Evolutionary conservation across 345 rosid species (phyloP).

Genomic region (Sonneratia alba): DNA sequence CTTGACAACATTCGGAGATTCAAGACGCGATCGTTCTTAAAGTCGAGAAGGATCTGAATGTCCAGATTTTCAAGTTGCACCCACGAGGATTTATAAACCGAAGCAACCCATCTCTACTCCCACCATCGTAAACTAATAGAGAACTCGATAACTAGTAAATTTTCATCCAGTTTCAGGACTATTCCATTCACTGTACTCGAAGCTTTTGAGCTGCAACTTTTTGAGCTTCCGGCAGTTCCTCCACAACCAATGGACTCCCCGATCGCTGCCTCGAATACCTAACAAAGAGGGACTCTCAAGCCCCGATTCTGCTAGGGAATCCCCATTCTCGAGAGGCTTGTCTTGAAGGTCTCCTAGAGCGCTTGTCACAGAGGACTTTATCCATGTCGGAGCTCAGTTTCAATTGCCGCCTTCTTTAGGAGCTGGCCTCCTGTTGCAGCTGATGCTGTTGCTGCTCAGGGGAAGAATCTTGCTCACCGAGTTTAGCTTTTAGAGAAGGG

Average conservation of each 20-base stretch:
- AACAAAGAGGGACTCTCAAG: slow-evolving; percentile 44
- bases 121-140: slow-evolving; percentile 70
- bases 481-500: background rate
- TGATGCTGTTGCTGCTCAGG: background rate
- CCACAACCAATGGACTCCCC: slow-evolving; percentile 55
- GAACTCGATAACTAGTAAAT: slow-evolving; percentile 43
- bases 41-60: slow-evolving; percentile 74
- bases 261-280: slow-evolving; percentile 48
- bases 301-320: slow-evolving; percentile 35
- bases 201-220: slow-evolving; percentile 47
- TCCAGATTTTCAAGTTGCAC: slow-evolving; percentile 47
- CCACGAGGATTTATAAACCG: slow-evolving; percentile 46
- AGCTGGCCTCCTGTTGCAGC: background rate
- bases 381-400: slow-evolving; percentile 32
- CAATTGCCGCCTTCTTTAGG: background rate
- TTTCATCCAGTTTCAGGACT: slow-evolving; percentile 46
- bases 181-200: slow-evolving; percentile 54
- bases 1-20: slow-evolving; percentile 36
- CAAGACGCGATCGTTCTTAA: slow-evolving; percentile 50
- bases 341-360: slow-evolving; percentile 27
- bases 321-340: slow-evolving; percentile 20
- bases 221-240: slow-evolving; percentile 50
- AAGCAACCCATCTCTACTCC: slow-evolving; percentile 59
- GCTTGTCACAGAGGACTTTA: slow-evolving; percentile 52
- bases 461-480: background rate